Percentiles rank a stretch among this genome's conserved stretches.
Evolutionary conservation across 164 flowering plant genomes (phyloP).

Genomic region (Vitis riparia): DNA sequence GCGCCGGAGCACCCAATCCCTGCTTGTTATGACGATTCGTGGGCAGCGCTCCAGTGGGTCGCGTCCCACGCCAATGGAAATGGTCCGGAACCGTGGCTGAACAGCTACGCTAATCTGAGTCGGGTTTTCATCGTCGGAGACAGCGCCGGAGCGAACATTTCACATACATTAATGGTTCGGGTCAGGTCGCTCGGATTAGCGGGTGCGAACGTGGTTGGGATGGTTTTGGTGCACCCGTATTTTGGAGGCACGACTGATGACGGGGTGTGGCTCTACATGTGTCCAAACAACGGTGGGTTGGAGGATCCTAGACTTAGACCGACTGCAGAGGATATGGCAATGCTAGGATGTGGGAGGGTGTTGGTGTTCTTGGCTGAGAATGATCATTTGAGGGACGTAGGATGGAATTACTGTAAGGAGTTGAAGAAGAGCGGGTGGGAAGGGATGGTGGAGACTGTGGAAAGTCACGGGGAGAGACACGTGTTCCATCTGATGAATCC

Average conservation of each 20-base stretch:
- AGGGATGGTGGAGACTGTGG: constrained; percentile 31
- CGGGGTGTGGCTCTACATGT: constrained; percentile 28
- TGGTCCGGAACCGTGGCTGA: constrained; percentile 31
- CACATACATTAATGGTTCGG: constrained; percentile 19
- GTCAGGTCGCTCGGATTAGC: constrained; percentile 14
- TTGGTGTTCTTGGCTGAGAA: constrained; percentile 33
- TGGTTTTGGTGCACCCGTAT: constrained; percentile 36
- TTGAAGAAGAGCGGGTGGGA: constrained; percentile 34
- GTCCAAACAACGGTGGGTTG: constrained; percentile 21
- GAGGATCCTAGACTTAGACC: constrained; percentile 39
- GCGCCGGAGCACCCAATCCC: constrained; percentile 50
- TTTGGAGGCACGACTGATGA: constrained; percentile 22
- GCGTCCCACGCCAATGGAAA: constrained; percentile 10
- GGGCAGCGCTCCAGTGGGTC: constrained; percentile 46
- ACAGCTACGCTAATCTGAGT: constrained; percentile 20
- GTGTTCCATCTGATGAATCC: constrained; percentile 26
- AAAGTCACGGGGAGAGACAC: constrained; percentile 23
- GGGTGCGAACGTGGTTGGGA: constrained; percentile 18
- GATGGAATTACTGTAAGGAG: constrained; percentile 13
- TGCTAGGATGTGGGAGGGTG: constrained; percentile 27
- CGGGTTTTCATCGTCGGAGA: constrained; percentile 34
- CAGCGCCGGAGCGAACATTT: constrained; percentile 41
- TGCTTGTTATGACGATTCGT: constrained; percentile 39
- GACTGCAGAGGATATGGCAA: constrained; percentile 20
- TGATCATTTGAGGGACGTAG: constrained; percentile 21